Base-by-base conservation (phyloP, 2,329 filamentous ascomycete genomes). In the Gnomoniopsis sp. region DNA sequence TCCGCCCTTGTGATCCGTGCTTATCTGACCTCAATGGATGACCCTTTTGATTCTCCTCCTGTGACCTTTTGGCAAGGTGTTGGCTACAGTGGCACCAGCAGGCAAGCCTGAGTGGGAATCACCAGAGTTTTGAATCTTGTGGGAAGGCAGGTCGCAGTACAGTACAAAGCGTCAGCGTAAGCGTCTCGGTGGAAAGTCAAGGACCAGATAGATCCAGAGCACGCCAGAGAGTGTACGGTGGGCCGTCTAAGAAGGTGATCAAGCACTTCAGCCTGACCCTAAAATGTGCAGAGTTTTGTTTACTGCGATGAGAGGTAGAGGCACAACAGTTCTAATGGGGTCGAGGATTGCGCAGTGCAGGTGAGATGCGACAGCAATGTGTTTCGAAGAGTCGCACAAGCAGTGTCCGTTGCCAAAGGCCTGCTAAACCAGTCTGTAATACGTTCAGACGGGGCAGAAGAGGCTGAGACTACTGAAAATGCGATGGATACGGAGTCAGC, bases 1-100 rank as follows among this genome's bases (percentile, higher is more conserved):
- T 30, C n/a, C 21, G n/a, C 43, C 49, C 30, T 36, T 33, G 36
- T 41, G n/a, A n/a, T n/a, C n/a, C n/a, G n/a, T n/a, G n/a, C 30
- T 54, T 44, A 36, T 10, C 14, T 8, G 14, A 36, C 36, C 55
- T 49, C 54, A 43, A 33, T 34, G 36, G 52, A 53, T 36, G 55
- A 34, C 53, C 55, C 49, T 38, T 21, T 53, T 22, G 15, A 17
- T 44, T 41, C 23, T 38, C 46, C 26, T 53, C 33, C 17, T 17
- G 44, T 48, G 23, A 22, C 15, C 44, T 30, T 36, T 51, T 23
- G 34, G 41, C 38, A 51, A 33, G 38, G 43, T 48, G 52, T 49
- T 49, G 52, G 56, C 55, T 61, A 61, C 59, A 57, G 55, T 53
- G 59, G 55, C 44, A 52, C 23, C 26, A 30, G 50, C n/a, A 56